These are phyloP conservation scores for Dothistroma septosporum DNA, from an alignment of 2,329 filamentous ascomycete species.

Conservation along the genomic window DNA sequence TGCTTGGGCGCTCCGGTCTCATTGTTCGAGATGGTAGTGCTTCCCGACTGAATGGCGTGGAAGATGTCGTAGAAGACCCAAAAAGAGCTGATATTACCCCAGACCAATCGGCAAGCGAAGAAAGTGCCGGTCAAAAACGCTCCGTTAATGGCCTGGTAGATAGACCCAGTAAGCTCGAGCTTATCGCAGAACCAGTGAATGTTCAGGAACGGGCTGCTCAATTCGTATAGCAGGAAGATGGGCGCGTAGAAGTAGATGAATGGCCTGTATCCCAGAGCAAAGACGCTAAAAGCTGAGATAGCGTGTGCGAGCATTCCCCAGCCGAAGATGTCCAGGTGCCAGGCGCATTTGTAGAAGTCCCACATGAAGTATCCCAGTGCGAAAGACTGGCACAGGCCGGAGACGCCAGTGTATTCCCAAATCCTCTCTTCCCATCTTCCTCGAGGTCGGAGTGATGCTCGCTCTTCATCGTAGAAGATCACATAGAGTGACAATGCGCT, in stretches of 20 bases:
- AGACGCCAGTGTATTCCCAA: slow-evolving; percentile 71
- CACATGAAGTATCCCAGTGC: slow-evolving; percentile 80
- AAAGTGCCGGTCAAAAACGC: slow-evolving; percentile 68
- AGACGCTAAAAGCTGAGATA: slow-evolving; percentile 67
- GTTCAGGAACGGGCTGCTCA: slow-evolving; percentile 80
- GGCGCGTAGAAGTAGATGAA: slow-evolving; percentile 80
- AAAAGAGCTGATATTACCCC: slow-evolving; percentile 65
- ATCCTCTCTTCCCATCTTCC: slow-evolving; percentile 63
- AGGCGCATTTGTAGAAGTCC: slow-evolving; percentile 68
- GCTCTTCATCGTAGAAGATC: slow-evolving; percentile 64
- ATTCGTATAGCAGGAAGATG: slow-evolving; percentile 81
- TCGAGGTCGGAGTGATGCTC: slow-evolving; percentile 40
- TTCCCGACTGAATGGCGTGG: slow-evolving; percentile 37
- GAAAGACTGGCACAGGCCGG: slow-evolving; percentile 69
- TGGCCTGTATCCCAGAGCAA: slow-evolving; percentile 72
- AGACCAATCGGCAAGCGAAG: slow-evolving; percentile 71
- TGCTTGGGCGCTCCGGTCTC: slow-evolving; percentile 14
- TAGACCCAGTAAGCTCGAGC: slow-evolving; percentile 70
- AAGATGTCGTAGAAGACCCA: slow-evolving; percentile 68
- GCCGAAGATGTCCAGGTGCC: slow-evolving; percentile 68
- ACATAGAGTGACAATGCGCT: slow-evolving; percentile 70
- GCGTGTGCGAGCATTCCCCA: slow-evolving; percentile 75
- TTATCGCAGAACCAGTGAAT: slow-evolving; percentile 93
- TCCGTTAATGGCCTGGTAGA: slow-evolving; percentile 72
- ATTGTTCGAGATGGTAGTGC: slow-evolving; percentile 19